Evolutionary conservation across 345 rosid genomes (phyloP).

Genomic region (Gossypium australe): DNA sequence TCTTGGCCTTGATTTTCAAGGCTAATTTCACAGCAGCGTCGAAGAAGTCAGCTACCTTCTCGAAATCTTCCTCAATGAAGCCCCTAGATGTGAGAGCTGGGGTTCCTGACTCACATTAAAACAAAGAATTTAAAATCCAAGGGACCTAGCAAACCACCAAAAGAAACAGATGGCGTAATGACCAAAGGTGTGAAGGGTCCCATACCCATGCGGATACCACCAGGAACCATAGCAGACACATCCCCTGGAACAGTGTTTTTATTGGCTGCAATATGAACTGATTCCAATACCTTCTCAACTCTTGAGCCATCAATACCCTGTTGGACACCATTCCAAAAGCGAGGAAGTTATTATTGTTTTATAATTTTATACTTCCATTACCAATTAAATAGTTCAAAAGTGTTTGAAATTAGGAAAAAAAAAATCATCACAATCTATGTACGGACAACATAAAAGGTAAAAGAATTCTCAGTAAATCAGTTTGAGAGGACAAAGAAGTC

Average conservation of each 20-base stretch:
- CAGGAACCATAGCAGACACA: constrained; percentile 98
- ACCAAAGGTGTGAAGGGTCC: constrained; percentile 3
- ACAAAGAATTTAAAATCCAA: constrained; percentile 4
- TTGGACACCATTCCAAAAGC: constrained; percentile 10
- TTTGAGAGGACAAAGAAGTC: background rate
- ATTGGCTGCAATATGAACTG: constrained; percentile 88
- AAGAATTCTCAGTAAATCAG: background rate
- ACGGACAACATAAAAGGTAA: background rate
- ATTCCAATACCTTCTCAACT: constrained; percentile 87
- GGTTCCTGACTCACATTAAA: constrained; percentile 52
- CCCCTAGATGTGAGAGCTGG: constrained; percentile 98
- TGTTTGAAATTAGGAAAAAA: background rate
- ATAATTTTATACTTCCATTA: constrained; percentile 2
- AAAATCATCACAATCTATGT: background rate
- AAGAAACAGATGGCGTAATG: constrained; percentile 5
- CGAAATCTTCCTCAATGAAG: constrained; percentile 82
- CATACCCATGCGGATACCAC: constrained; percentile 96
- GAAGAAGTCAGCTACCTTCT: constrained; percentile 80
- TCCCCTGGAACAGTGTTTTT: constrained; percentile 95
- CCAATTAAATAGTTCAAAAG: background rate
- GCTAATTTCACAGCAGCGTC: constrained; percentile 81
- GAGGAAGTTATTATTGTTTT: background rate
- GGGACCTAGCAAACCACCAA: background rate
- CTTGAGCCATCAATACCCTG: constrained; percentile 95
- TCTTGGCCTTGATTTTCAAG: constrained; percentile 63